Base-by-base conservation (phyloP, 1,139 yeast genomes). In the Candida gigantensis region DNA sequence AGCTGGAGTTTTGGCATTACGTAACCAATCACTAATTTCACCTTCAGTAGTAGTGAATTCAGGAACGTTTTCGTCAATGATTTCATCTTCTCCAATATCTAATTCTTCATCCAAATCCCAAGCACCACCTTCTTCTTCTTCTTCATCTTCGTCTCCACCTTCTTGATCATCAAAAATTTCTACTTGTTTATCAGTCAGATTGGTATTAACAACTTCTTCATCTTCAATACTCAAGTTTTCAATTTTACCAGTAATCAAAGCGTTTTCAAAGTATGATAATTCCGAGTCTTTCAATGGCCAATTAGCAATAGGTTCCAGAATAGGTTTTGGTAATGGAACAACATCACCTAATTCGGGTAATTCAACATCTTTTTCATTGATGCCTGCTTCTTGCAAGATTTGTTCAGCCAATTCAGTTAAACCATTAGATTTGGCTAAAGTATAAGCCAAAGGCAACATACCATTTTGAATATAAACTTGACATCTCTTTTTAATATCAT, bases 1-100 rank as follows among this genome's bases (percentile, higher is more conserved):
- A 25, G 96, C 97, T 4, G 97, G 89, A 36, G 92, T 76, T 45
- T 84, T 86, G 11, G 97, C 87, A 62, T 85, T 87, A 47, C 92
- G 84, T 28, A 86, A 76, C 98, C 99, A 94, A 47, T 66, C 63
- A 4, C 84, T 84, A 27, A 82, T 62, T 60, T 92, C 97, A 24
- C 81, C 76, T 13, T 74, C 72, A 24, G 30, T 26, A 6, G 57
- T 52, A 11, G 63, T 61, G 17, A 55, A 67, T 7, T 60, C 52
- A n/a, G 64, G 54, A 16, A 55, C 52, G 21, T 51, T 62, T 13
- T 51, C 53, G 15, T 48, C 58, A 15, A 17, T 32, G 5, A 25
- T n/a, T 53, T 17, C 60, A n/a, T 57, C 52, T 24, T 62, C 64
- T 10, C 68, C 79, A 34, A 65, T 63, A 26, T 68, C 81, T 37